phyloP scores from a whole-genome alignment of 768 basidiomycete species.

The Panaeolus papilionaceus region DNA sequence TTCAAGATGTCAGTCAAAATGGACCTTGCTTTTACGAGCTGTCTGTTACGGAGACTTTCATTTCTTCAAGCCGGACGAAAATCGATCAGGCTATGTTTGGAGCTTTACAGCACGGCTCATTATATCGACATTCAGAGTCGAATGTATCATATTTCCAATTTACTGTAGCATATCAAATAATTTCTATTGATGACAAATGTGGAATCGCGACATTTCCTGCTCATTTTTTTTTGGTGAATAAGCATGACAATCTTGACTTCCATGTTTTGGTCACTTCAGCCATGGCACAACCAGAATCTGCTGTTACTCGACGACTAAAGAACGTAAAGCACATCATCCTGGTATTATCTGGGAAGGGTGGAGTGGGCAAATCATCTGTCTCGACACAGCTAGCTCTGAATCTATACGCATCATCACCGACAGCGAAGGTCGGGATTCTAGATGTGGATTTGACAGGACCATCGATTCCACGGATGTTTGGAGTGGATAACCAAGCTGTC shows the following conservation, averaged over 20 bases:
- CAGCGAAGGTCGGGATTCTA: constrained; percentile 82
- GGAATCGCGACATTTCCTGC: constrained; percentile 26
- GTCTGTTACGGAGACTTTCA: background rate
- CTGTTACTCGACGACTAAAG: constrained; percentile 73
- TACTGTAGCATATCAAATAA: constrained; percentile 8
- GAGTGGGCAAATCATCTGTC: constrained; percentile 98
- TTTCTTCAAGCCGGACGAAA: background rate
- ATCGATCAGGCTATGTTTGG: background rate
- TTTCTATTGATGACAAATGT: constrained; percentile 20
- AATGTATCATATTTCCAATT: constrained; percentile 8
- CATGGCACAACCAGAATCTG: constrained; percentile 51
- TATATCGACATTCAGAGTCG: background rate
- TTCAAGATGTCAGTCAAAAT: constrained; percentile 3
- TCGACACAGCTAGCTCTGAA: constrained; percentile 91
- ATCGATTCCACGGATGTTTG: constrained; percentile 95
- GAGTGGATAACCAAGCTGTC: constrained; percentile 84
- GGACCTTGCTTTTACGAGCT: background rate
- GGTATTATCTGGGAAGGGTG: constrained; percentile 96
- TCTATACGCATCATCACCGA: constrained; percentile 73
- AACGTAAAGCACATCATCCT: constrained; percentile 87
- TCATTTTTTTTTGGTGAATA: constrained; percentile 17
- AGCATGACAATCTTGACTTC: constrained; percentile 23
- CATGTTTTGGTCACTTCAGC: constrained; percentile 24
- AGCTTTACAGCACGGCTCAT: background rate
- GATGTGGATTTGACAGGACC: constrained; percentile 96